A percentile compares a stretch with the other conserved stretches of the same genome.
phyloP scores from a whole-genome alignment of 129 eudicot genomes.

The Helichrysum umbraculigerum region DNA sequence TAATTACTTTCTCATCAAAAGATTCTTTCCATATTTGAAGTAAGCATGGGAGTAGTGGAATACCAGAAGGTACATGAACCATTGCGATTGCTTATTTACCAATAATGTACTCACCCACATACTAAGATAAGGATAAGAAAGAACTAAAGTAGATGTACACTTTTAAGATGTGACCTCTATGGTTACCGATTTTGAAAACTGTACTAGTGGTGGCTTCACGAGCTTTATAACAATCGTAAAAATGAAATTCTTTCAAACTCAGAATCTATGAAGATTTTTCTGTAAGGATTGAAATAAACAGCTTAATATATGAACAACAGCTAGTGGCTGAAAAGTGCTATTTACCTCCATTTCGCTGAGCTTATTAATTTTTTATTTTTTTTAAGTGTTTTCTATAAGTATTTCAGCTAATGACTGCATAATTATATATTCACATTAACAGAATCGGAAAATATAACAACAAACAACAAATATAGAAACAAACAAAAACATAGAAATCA shows the following conservation, averaged over 20 bases:
- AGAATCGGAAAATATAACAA: not conserved
- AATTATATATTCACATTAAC: no score
- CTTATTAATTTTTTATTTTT: no score
- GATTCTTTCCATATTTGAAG: not conserved
- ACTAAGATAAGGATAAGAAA: not conserved
- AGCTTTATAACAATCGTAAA: slow-evolving; percentile 12
- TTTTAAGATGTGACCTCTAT: not conserved
- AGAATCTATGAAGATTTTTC: not conserved
- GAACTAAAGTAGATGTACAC: not conserved
- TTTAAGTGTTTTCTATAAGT: no score
- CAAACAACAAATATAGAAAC: not conserved
- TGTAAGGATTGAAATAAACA: not conserved
- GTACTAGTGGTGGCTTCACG: slow-evolving; percentile 7
- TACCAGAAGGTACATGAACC: not conserved
- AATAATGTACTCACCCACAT: slow-evolving; percentile 13
- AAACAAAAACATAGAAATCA: not conserved
- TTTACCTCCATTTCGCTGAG: not conserved
- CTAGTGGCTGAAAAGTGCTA: not conserved
- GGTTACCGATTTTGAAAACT: not conserved
- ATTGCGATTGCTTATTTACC: not conserved
- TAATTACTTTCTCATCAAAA: not conserved
- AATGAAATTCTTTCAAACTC: not conserved
- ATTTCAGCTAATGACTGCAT: no score
- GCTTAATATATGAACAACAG: slow-evolving; percentile 4
- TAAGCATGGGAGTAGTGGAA: not conserved